Conservation (phyloP, 2,329 filamentous ascomycete genomes). For the Didymella lethalis region DNA sequence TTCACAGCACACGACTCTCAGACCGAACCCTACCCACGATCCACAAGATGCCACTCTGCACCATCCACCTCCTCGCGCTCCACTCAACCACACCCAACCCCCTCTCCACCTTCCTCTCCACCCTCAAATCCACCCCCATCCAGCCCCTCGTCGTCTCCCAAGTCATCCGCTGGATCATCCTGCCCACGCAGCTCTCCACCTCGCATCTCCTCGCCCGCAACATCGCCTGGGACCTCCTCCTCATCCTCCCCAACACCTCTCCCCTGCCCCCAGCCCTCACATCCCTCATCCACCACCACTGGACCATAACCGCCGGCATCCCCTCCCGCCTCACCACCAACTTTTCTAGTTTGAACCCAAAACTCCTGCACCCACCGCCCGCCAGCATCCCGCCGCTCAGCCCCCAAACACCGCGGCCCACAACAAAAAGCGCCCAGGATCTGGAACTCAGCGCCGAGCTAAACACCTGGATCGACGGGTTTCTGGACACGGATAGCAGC, state of each 20-base stretch:
- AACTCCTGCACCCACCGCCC: slow-evolving; percentile 50
- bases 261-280: slow-evolving; percentile 40
- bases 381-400: slow-evolving; percentile 50
- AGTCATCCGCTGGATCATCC: slow-evolving; percentile 60
- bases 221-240: slow-evolving; percentile 58
- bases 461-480: slow-evolving; percentile 58
- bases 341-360: slow-evolving; percentile 50
- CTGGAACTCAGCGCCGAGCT: slow-evolving; percentile 64
- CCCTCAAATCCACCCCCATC: slow-evolving; percentile 47
- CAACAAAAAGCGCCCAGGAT: slow-evolving; percentile 52
- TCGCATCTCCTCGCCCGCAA: slow-evolving; percentile 52
- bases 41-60: slow-evolving; percentile 58
- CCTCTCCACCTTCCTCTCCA: slow-evolving; percentile 50
- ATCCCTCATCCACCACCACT: slow-evolving; percentile 41
- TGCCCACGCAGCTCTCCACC: slow-evolving; percentile 54
- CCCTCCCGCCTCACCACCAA: slow-evolving; percentile 53
- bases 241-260: slow-evolving; percentile 51
- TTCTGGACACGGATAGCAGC: slow-evolving; percentile 28
- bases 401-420: slow-evolving; percentile 7
- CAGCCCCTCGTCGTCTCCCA: slow-evolving; percentile 54
- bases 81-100: slow-evolving; percentile 43
- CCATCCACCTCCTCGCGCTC: slow-evolving; percentile 58
- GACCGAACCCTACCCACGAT: background rate
- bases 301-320: slow-evolving; percentile 53
- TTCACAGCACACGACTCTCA: background rate